phyloP scores from a whole-genome alignment of 805 yeast genomes.

The Barnettozyma wickerhamii region DNA sequence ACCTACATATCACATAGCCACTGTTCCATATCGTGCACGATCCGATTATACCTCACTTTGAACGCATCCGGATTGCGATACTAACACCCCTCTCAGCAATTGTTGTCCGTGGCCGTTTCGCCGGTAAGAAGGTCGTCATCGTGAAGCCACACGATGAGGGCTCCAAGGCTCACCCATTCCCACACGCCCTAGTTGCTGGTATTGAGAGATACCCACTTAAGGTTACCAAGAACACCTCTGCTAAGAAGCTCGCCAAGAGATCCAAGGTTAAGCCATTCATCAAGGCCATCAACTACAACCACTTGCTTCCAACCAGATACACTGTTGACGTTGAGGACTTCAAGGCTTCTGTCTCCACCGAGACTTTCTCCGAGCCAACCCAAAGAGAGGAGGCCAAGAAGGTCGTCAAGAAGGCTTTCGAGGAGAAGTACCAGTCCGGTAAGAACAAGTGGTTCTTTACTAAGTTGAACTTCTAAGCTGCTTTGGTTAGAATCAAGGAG shows the following conservation, averaged over 20 bases:
- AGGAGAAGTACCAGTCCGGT: conserved; percentile 99
- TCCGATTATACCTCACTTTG: no score
- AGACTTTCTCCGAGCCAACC: conserved; percentile 94
- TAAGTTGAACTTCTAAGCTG: conserved; percentile 82
- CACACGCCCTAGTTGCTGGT: conserved; percentile 99
- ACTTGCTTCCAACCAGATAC: conserved; percentile 99
- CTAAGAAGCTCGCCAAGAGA: conserved; percentile 95
- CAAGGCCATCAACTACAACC: conserved; percentile 99
- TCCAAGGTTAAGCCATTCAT: conserved; percentile 98
- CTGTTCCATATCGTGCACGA: no score
- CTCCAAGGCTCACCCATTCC: conserved; percentile 97
- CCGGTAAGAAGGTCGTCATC: conserved; percentile 99
- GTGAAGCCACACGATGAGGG: conserved; percentile 99
- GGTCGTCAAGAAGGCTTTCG: conserved; percentile 98
- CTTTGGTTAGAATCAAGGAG: not conserved
- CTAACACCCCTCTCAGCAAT: conserved; percentile 45
- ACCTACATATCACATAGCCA: no score
- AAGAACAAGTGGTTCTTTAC: conserved; percentile 99
- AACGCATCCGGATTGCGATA: not conserved
- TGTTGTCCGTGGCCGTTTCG: conserved; percentile 99
- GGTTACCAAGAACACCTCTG: conserved; percentile 92
- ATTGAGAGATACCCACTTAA: conserved; percentile 97
- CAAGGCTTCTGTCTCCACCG: conserved; percentile 88
- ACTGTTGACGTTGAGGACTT: conserved; percentile 93
- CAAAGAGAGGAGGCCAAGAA: conserved; percentile 99